Base-by-base conservation (phyloP, 2,329 filamentous ascomycete genomes). In the Harringtonia lauricola region DNA sequence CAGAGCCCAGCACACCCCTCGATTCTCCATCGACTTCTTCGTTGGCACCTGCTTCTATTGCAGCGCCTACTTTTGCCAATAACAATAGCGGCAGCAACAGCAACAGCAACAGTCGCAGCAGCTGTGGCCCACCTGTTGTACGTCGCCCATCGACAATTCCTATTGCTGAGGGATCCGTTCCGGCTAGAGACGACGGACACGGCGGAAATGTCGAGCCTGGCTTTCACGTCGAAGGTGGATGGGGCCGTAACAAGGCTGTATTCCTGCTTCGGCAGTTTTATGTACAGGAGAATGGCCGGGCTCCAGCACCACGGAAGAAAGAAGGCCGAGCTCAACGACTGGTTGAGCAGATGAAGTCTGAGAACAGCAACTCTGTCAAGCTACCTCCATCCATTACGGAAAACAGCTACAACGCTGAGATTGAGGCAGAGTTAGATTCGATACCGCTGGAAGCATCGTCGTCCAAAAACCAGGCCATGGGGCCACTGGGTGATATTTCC, bases 281-380 rank as follows among this genome's bases (percentile, higher is more conserved):
- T 61, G 86, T 98, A 28, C 92, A 98, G 64, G 89, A 98, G 64
- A 98, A 98, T 63, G 87, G 86, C 51, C 85, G 92, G 71, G 86
- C 70, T 13, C 71, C 71, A 6, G 64, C 72, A 13, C 71, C 71
- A 26, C 64, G 71, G 36, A 74, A 74, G 58, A 74, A 74, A 52
- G 71, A 74, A 58, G 71, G 71, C 29, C 66, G 71, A 8, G 71
- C 71, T n/a, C 70, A 71, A 33, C 65, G 71, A 15, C 56, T 74
- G 19, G 70, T 70, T 12, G 68, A 69, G 26, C 67, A 73, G 62
- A 68, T 72, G 64, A 66, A 69, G 45, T 59, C 60, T 18, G 65
- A 69, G 41, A 62, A 49, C 3, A 43, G 47, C 29, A 52, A 47
- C 39, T 49, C 40, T 1, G 44, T 52, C 33, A 51, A 46, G 19